Evolutionary conservation across 2,329 filamentous ascomycete genomes (phyloP).

Genomic region (Clarireedia sp.): DNA sequence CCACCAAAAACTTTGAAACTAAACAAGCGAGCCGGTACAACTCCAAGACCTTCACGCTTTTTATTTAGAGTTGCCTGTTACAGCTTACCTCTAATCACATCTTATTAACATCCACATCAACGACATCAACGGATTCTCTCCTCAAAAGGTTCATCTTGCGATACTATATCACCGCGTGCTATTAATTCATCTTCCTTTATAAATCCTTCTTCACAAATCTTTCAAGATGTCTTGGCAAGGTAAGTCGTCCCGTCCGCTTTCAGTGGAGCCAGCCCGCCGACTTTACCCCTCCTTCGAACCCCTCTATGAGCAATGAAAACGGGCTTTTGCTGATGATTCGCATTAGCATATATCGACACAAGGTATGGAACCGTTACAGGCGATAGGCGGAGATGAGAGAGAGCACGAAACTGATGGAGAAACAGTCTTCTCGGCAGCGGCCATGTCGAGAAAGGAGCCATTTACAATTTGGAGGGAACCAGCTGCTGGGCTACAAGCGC

Average conservation of each 20-base stretch:
- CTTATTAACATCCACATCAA: not conserved
- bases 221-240: conserved; percentile 68
- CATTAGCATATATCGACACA: conserved; percentile 51
- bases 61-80: not conserved
- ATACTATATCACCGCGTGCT: not conserved
- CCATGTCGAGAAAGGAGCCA: conserved; percentile 76
- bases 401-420: conserved; percentile 19
- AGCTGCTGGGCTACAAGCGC: conserved; percentile 67
- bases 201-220: not conserved
- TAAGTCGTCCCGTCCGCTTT: conserved; percentile 32
- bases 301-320: conserved; percentile 1
- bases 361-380: conserved; percentile 38
- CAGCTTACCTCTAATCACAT: not conserved
- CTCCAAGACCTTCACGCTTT: not conserved
- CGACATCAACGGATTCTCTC: not conserved
- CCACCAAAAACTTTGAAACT: conserved; percentile 6
- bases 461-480: conserved; percentile 74
- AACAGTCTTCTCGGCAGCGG: conserved; percentile 69
- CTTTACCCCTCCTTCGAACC: conserved; percentile 24
- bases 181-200: not conserved
- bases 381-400: not conserved
- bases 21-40: conserved; percentile 3
- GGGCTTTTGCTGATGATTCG: conserved; percentile 15
- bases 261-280: not conserved
- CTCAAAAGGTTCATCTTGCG: not conserved